Conservation (phyloP, 2,329 filamentous ascomycete species). For the Emmonsia crescens region DNA sequence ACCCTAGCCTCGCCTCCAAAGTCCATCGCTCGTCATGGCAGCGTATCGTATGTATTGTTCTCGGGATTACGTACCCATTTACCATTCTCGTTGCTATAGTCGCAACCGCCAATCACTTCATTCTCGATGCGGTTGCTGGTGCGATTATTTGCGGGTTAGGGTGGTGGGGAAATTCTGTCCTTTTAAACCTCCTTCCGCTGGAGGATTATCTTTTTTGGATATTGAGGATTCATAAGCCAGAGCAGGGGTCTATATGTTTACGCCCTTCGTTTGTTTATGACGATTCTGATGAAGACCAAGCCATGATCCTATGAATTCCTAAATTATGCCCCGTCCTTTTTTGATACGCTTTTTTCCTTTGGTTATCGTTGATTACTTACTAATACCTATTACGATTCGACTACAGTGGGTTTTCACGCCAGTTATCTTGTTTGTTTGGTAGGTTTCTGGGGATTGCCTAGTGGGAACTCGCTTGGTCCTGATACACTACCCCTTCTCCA, state of each 20-base stretch:
- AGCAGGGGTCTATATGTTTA: slow-evolving; percentile 14
- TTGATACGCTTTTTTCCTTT: background rate
- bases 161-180: slow-evolving; percentile 45
- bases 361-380: background rate
- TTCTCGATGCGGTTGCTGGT: slow-evolving; percentile 60
- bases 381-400: background rate
- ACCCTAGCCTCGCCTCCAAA: slow-evolving; percentile 17
- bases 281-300: slow-evolving; percentile 13
- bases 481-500: background rate
- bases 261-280: slow-evolving; percentile 5
- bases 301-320: background rate
- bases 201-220: slow-evolving; percentile 59
- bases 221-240: slow-evolving; percentile 55
- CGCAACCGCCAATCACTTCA: slow-evolving; percentile 61
- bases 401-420: background rate
- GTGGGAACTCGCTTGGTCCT: background rate
- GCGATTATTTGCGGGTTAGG: slow-evolving; percentile 53
- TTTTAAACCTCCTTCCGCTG: slow-evolving; percentile 53
- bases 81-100: slow-evolving; percentile 58
- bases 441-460: background rate
- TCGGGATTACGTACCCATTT: slow-evolving; percentile 54
- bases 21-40: slow-evolving; percentile 39
- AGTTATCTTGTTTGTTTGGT: background rate
- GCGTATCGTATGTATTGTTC: slow-evolving; percentile 38
- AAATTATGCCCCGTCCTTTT: background rate